Evolutionary conservation across 768 basidiomycete genomes (phyloP).

Genomic region (Serendipita sp.): DNA sequence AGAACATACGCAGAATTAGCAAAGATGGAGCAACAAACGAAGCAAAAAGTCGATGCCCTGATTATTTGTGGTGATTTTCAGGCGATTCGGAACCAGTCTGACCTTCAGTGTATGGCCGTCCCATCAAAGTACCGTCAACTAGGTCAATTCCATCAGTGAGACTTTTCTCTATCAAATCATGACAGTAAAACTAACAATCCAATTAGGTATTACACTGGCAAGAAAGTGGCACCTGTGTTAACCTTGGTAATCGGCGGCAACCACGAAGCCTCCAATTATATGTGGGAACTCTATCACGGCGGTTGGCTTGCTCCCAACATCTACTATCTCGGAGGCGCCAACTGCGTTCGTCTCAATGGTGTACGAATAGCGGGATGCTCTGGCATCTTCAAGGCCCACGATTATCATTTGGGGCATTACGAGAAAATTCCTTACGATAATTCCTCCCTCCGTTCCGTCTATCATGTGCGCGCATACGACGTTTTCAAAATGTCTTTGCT

Average conservation of each 20-base stretch:
- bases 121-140: slow-evolving; percentile 75
- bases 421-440: slow-evolving; percentile 72
- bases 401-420: slow-evolving; percentile 56
- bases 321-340: slow-evolving; percentile 86
- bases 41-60: slow-evolving; percentile 63
- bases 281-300: slow-evolving; percentile 97
- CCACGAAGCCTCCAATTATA: slow-evolving; percentile 91
- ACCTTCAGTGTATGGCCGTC: slow-evolving; percentile 81
- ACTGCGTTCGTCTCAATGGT: slow-evolving; percentile 75
- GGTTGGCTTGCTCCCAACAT: slow-evolving; percentile 96
- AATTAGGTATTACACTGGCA: slow-evolving; percentile 70
- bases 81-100: slow-evolving; percentile 69
- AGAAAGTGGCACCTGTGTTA: slow-evolving; percentile 63
- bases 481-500: slow-evolving; percentile 54
- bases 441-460: slow-evolving; percentile 60
- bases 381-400: slow-evolving; percentile 71
- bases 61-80: slow-evolving; percentile 95
- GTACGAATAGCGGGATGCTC: slow-evolving; percentile 79
- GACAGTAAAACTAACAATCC: slow-evolving; percentile 3
- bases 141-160: slow-evolving; percentile 52
- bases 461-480: slow-evolving; percentile 80
- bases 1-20: slow-evolving; percentile 62
- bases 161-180: not conserved
- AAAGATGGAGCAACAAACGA: slow-evolving; percentile 40
- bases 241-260: slow-evolving; percentile 96